Evolutionary conservation across 176 grass and related monocot genomes (phyloP), one percentile per base, ranked within the genome.

Genomic region (Carex kokanica): DNA sequence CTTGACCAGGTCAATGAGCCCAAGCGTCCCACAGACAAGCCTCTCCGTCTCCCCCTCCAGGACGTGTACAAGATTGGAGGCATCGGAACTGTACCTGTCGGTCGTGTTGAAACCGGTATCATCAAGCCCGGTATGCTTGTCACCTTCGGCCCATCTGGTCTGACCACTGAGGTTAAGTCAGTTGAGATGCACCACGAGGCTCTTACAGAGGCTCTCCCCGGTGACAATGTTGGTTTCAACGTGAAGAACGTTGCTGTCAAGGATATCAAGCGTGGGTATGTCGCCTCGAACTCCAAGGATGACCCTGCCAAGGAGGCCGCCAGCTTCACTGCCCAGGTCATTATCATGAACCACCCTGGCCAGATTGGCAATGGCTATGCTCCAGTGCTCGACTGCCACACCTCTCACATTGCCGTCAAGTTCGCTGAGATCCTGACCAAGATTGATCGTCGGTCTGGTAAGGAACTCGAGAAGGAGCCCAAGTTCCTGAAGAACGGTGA

Each of bases 131-230:
- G 91, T 64, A 97, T 90, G 91, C 79, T 97, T 32, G 91, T 94
- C 0, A 97, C 94, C 56, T 97, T 97, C 34, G 91, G 88, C 36
- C 94, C 94, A 16, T 88, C 58, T 2, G 94, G 92, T 17, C 85
- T 92, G 75, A 97, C 92, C 0, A 97, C 92, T 78, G 94, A 97
- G 86, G 90, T 94, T 0, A 97, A 97, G 86, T 97, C 94, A 18
- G 94, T 97, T 34, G 92, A 97, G 88, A 94, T 97, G 94, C 94
- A 97, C 87, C 94, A 97, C 0, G 94, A 97, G 88, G 85, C 94
- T 61, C 88, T 94, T 20, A 90, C 70, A 75, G 94, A 97, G 79
- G 94, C 91, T 4, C 66, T 90, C 41, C 94, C 94, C 0, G 91
- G 94, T 85, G 94, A 97, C 86, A 91, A 91, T 6, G 93, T 97